Percentiles rank a stretch among this genome's conserved stretches.
Evolutionary conservation across 805 yeast genomes (phyloP).

Genomic region (Saturnispora gosingensis): DNA sequence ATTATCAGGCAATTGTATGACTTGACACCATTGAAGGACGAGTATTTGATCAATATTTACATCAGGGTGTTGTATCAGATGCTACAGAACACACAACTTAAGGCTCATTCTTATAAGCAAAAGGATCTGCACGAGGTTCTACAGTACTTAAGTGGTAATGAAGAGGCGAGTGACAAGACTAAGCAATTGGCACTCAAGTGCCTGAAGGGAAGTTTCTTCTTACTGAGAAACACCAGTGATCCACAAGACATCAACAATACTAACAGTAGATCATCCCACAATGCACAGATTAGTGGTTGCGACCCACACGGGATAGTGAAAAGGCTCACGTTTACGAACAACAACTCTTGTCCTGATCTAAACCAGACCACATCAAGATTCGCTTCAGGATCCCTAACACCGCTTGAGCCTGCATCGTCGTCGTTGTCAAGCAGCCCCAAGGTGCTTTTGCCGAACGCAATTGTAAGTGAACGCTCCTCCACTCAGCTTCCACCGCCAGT

Average conservation of each 20-base stretch:
- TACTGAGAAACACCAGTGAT: neutral
- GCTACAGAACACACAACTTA: slow-evolving; percentile 54
- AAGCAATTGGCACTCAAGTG: slow-evolving; percentile 34
- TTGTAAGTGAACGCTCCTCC: no score
- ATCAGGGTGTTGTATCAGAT: slow-evolving; percentile 68
- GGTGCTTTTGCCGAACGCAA: neutral
- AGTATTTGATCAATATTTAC: slow-evolving; percentile 55
- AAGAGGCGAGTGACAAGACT: slow-evolving; percentile 31
- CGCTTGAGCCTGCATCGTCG: neutral
- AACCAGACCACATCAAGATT: neutral
- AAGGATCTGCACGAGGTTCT: slow-evolving; percentile 45
- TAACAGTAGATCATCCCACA: neutral
- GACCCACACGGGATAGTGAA: neutral
- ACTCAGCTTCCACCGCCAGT: neutral
- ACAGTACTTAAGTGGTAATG: slow-evolving; percentile 33
- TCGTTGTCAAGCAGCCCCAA: neutral
- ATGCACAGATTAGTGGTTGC: neutral
- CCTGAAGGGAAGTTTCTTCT: slow-evolving; percentile 13
- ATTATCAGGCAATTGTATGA: slow-evolving; percentile 71
- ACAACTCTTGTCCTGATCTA: neutral
- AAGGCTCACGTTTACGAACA: neutral
- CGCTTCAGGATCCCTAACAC: neutral
- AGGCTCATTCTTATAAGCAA: slow-evolving; percentile 47
- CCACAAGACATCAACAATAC: neutral
- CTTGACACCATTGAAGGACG: slow-evolving; percentile 46